A percentile compares a stretch with the other conserved stretches of the same genome.
These are phyloP conservation scores for Aspergillus sp. DNA, from an alignment of 2,329 filamentous ascomycete species.

Conservation along the genomic window DNA sequence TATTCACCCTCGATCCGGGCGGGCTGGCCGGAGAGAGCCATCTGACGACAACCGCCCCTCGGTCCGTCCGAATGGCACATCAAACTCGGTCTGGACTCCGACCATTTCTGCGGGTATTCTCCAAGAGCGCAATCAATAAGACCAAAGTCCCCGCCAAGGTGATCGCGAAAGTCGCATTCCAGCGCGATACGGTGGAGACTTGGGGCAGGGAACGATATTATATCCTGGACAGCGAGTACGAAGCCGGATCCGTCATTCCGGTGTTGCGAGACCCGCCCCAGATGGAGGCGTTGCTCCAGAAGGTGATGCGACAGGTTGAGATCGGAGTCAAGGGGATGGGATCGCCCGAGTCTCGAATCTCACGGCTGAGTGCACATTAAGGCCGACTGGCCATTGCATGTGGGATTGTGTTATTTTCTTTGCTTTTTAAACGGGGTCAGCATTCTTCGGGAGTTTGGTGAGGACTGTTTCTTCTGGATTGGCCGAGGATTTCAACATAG, in stretches of 20 bases:
- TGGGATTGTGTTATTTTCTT: neutral
- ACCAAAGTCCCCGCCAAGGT: conserved; percentile 34
- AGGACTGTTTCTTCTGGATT: conserved; percentile 6
- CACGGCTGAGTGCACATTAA: conserved; percentile 19
- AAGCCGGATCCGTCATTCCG: conserved; percentile 35
- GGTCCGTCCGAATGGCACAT: conserved; percentile 30
- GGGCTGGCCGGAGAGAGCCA: conserved; percentile 26
- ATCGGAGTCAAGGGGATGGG: conserved; percentile 26
- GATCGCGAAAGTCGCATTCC: conserved; percentile 36
- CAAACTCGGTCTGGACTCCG: conserved; percentile 33
- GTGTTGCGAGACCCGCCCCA: conserved; percentile 25
- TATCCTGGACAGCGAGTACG: conserved; percentile 34
- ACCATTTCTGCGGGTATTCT: conserved; percentile 33
- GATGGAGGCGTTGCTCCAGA: conserved; percentile 29
- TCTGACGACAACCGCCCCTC: conserved; percentile 22
- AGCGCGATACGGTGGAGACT: conserved; percentile 26
- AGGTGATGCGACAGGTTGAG: conserved; percentile 31
- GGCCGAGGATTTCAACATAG: neutral
- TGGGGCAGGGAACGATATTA: conserved; percentile 33
- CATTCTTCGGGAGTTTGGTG: conserved; percentile 8
- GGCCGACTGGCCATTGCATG: neutral
- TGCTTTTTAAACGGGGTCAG: conserved; percentile 1
- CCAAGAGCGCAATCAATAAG: conserved; percentile 35
- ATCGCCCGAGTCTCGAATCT: conserved; percentile 26
- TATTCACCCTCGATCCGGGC: conserved; percentile 37